Conservation (phyloP, 2,329 filamentous ascomycete genomes). For the Pseudogymnoascus sp. region DNA sequence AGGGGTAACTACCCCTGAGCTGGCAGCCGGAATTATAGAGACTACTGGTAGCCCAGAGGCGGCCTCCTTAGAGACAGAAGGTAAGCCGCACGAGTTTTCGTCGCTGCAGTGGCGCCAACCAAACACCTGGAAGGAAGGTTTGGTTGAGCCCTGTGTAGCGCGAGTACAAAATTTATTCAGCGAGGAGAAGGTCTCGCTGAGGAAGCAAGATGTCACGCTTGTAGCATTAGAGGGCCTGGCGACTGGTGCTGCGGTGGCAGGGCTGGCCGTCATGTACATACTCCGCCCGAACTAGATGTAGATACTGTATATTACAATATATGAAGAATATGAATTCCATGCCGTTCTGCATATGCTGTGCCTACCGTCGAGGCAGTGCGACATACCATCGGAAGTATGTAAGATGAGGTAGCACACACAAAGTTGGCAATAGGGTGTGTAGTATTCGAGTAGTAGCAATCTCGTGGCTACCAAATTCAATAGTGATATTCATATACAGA, state of each 20-base stretch:
- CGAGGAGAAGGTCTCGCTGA: conserved; percentile 54
- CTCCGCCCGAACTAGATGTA: conserved; percentile 17
- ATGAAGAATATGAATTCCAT: conserved; percentile 9
- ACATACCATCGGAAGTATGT: background rate
- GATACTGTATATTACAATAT: conserved; percentile 9
- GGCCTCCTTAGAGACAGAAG: conserved; percentile 10
- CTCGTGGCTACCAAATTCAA: background rate
- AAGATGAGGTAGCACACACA: background rate
- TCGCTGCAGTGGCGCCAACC: conserved; percentile 18
- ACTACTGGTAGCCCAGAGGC: conserved; percentile 10
- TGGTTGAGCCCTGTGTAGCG: conserved; percentile 39
- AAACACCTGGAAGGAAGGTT: conserved; percentile 13
- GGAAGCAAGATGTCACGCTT: conserved; percentile 64
- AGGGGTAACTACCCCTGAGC: conserved; percentile 12
- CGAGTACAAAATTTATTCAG: conserved; percentile 55
- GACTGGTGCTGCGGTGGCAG: conserved; percentile 56
- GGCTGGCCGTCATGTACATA: conserved; percentile 29
- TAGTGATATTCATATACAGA: background rate
- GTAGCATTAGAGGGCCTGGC: conserved; percentile 60
- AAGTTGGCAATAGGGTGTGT: background rate
- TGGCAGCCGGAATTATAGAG: conserved; percentile 18
- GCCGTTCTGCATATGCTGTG: conserved; percentile 2
- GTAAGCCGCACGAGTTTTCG: conserved; percentile 19
- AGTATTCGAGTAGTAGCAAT: background rate
- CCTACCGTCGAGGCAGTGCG: background rate